Evolutionary conservation across 176 grass and related monocot genomes (phyloP).

Genomic region (Elymus sibiricus): DNA sequence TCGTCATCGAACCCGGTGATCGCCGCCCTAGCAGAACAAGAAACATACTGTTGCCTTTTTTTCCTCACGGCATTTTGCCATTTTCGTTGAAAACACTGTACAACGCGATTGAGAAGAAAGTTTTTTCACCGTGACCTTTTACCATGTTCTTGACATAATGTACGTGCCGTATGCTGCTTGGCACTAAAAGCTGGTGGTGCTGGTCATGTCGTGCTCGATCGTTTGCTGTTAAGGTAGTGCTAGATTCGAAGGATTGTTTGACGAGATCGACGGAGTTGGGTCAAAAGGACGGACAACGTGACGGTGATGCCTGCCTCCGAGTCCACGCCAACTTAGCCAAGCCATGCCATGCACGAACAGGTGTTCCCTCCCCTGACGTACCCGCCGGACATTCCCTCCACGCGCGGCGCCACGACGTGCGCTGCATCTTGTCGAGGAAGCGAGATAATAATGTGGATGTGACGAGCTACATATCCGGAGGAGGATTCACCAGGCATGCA

Average conservation of each 20-base stretch:
- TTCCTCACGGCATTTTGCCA: not conserved
- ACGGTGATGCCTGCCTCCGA: not conserved
- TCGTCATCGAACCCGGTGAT: not conserved
- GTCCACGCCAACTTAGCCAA: not conserved
- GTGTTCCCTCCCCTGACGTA: conserved; percentile 17
- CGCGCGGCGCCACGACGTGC: conserved; percentile 22
- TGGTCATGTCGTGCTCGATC: not conserved
- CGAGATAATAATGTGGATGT: not conserved
- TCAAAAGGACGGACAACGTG: conserved; percentile 22
- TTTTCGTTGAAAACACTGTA: conserved; percentile 3
- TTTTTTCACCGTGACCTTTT: not conserved
- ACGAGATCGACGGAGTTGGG: not conserved
- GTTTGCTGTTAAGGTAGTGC: not conserved
- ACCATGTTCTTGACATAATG: not conserved
- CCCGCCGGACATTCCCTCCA: not conserved
- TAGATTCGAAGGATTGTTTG: conserved; percentile 28
- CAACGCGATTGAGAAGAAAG: conserved; percentile 17
- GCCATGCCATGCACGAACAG: conserved; percentile 22
- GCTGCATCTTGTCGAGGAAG: conserved; percentile 24
- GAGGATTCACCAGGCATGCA: not conserved
- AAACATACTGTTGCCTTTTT: not conserved
- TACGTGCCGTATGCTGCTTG: not conserved
- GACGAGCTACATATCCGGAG: not conserved
- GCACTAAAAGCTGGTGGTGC: not conserved
- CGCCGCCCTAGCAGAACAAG: not conserved